These are phyloP conservation scores for Ceratobasidium sp. DNA, from an alignment of 1,284 basidiomycete species.

Conservation along the genomic window DNA sequence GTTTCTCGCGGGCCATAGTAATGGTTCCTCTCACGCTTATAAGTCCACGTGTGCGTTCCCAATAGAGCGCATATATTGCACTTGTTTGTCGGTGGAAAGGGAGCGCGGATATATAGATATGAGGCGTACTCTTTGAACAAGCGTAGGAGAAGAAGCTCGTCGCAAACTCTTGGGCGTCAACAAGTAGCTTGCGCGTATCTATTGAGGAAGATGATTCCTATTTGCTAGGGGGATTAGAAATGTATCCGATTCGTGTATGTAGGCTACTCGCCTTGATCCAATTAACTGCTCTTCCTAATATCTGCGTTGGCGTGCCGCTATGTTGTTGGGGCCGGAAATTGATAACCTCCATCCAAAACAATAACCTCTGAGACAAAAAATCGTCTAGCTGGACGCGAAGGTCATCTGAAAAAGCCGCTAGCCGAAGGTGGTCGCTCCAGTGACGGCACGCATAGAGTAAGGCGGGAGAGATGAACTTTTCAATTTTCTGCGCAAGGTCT, in stretches of 20 bases:
- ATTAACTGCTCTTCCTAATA: not conserved
- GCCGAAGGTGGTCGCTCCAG: not conserved
- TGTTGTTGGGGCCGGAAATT: not conserved
- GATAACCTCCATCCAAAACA: not conserved
- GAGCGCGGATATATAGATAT: not conserved
- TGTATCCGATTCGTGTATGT: no score
- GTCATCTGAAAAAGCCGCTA: not conserved
- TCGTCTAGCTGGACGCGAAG: not conserved
- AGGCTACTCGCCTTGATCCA: not conserved
- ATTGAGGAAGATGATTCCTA: not conserved
- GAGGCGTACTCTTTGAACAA: not conserved
- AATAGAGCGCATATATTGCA: not conserved
- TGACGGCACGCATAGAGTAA: constrained; percentile 4
- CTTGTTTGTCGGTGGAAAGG: not conserved
- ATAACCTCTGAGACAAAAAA: not conserved
- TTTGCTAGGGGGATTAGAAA: no score
- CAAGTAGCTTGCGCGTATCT: not conserved
- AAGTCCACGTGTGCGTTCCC: not conserved
- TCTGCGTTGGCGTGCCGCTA: not conserved
- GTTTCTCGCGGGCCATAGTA: not conserved
- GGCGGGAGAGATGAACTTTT: not conserved
- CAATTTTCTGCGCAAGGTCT: not conserved
- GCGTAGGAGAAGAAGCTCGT: not conserved
- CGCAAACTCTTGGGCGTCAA: not conserved
- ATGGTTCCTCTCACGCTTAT: not conserved